Evolutionary conservation across 257 asterid species (phyloP), one percentile per base, ranked within the genome.

Genomic region (Ajuga chamaepitys): DNA sequence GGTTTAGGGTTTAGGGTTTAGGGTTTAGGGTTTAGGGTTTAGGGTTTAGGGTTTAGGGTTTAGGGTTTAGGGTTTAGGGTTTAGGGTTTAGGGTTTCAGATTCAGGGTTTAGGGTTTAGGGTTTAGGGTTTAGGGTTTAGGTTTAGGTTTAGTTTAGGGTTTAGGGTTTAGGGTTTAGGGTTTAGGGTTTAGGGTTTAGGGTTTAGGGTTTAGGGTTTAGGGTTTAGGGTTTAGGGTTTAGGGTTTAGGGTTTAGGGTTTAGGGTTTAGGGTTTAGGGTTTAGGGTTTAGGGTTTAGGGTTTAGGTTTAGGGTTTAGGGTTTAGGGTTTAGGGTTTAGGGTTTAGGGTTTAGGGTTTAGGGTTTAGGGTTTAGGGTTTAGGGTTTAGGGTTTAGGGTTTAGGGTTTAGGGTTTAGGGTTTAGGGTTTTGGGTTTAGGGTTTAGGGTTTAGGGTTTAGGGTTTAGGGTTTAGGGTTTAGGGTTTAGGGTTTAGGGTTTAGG

Each of bases 361-460:
- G 48, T 32, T 32, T 3, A 4, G 38, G n/a, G n/a, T n/a, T 46
- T 30, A 45, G 61, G 60, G 67, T 28, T 68, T 46, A 46, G 60
- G 72, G 65, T 54, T 54, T 40, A 57, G 73, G 66, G 57, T 58
- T 26, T 16, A 17, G 48, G 22, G 48, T 40, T 28, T 22, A 14
- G 37, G 51, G 67, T 45, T 69, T 38, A 28, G 17, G 59, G 53
- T 57, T 48, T 50, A n/a, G 32, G 38, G 54, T 57, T 37, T 25
- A 21, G 35, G 56, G 60, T 54, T 34, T 1, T 14, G 47, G 64
- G 40, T 58, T 57, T 12, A 30, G 63, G 63, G 37, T 57, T 57
- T 14, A 34, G 67, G 74, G 60, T 41, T 68, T 46, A 35, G 72
- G 67, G 61, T 58, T 69, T 34, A 51, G 63, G 75, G 35, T 51